These are phyloP conservation scores for Ophiostoma fasciatum DNA, from an alignment of 2,329 filamentous ascomycete species.

Conservation along the genomic window DNA sequence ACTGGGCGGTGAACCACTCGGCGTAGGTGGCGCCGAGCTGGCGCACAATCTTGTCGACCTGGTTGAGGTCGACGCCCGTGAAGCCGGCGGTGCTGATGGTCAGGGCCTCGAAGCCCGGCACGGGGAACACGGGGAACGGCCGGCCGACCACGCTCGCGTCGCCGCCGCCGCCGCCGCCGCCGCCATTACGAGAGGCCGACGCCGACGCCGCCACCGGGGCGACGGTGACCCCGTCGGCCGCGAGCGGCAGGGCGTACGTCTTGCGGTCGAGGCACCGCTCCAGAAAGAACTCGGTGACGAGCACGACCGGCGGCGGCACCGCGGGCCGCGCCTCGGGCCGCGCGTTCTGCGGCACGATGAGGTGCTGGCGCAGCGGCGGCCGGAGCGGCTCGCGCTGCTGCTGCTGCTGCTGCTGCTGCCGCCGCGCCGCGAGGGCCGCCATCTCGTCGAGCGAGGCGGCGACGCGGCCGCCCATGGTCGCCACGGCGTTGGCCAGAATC, in stretches of 20 bases:
- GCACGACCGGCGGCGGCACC: conserved; percentile 25
- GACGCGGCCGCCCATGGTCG: conserved; percentile 31
- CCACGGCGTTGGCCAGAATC: conserved; percentile 31
- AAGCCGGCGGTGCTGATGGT: conserved; percentile 72
- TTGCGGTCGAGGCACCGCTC: conserved; percentile 76
- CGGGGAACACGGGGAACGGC: conserved; percentile 58
- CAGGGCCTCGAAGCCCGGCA: conserved; percentile 54
- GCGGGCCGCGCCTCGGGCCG: conserved; percentile 29
- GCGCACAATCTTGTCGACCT: conserved; percentile 61
- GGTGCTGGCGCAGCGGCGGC: conserved; percentile 26
- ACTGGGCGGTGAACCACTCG: conserved; percentile 55
- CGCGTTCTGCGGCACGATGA: conserved; percentile 40
- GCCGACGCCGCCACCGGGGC: too few relatives aligned
- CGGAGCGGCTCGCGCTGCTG: too few relatives aligned
- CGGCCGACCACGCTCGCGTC: conserved; percentile 56
- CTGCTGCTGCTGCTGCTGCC: conserved; percentile 25
- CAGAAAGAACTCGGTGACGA: conserved; percentile 84
- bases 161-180: conserved; percentile 13
- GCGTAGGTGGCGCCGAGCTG: conserved; percentile 71
- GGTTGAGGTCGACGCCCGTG: conserved; percentile 67
- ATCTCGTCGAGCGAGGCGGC: conserved; percentile 28
- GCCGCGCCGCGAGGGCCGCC: conserved; percentile 15
- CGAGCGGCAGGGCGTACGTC: conserved; percentile 49
- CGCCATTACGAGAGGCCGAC: too few relatives aligned
- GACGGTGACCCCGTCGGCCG: conserved; percentile 56